Conservation (phyloP, 2,329 filamentous ascomycete genomes). For the Keithomyces neogunnii region DNA sequence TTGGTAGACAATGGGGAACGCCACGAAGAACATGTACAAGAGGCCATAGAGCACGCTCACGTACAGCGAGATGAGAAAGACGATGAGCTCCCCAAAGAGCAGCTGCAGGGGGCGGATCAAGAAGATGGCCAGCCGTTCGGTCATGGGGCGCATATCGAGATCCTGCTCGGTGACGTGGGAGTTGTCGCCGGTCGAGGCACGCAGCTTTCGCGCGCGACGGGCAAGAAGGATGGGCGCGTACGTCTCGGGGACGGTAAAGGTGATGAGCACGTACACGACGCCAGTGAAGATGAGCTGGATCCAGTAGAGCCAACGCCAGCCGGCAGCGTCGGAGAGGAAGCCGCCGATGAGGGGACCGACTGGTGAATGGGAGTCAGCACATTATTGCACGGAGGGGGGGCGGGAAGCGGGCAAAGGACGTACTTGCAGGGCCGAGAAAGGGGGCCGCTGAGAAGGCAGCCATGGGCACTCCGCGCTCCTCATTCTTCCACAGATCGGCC, state of each 20-base stretch:
- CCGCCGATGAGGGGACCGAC: constrained; percentile 69
- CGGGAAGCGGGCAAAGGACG: constrained; percentile 10
- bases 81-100: constrained; percentile 75
- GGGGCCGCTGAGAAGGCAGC: constrained; percentile 76
- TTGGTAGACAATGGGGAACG: constrained; percentile 64
- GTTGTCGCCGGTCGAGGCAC: constrained; percentile 57
- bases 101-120: constrained; percentile 78
- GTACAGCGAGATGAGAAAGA: constrained; percentile 75
- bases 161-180: constrained; percentile 74
- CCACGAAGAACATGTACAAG: constrained; percentile 71
- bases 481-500: constrained; percentile 75
- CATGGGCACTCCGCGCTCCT: constrained; percentile 82
- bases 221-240: constrained; percentile 74
- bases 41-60: constrained; percentile 75
- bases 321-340: constrained; percentile 59
- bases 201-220: constrained; percentile 60
- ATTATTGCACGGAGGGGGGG: not conserved
- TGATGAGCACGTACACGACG: constrained; percentile 65
- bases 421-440: constrained; percentile 69
- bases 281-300: constrained; percentile 71
- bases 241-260: constrained; percentile 85
- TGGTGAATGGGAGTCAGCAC: constrained; percentile 9
- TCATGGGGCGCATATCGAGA: constrained; percentile 61
- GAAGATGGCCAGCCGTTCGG: constrained; percentile 64
- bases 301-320: constrained; percentile 85